Evolutionary conservation across 2,329 filamentous ascomycete genomes (phyloP).

Genomic region (Monilinia fructigena): DNA sequence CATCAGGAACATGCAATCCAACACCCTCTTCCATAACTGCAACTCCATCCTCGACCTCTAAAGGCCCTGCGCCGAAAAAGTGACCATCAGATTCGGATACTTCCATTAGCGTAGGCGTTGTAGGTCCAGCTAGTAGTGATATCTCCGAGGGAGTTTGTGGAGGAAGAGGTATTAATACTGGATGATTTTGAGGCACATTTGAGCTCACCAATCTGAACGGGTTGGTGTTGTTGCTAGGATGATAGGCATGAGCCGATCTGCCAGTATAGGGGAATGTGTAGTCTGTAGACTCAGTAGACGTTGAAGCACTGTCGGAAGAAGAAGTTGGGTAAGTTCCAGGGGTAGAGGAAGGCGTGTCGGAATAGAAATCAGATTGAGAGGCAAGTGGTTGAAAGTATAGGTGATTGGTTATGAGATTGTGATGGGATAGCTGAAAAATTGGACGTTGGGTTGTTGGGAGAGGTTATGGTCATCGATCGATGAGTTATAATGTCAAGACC

Average conservation of each 20-base stretch:
- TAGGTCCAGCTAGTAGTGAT: slow-evolving; percentile 15
- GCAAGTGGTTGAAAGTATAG: background rate
- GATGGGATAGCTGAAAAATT: background rate
- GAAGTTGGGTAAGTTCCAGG: slow-evolving; percentile 12
- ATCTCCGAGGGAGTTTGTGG: slow-evolving; percentile 25
- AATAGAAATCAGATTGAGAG: background rate
- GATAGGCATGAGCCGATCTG: background rate
- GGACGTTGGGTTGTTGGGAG: background rate
- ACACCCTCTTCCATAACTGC: slow-evolving; percentile 58
- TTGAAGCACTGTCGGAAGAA: slow-evolving; percentile 3
- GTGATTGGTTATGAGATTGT: background rate
- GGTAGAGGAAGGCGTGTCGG: slow-evolving; percentile 6
- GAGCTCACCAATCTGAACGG: background rate
- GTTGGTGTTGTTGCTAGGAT: background rate
- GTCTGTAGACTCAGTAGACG: background rate
- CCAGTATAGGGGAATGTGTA: background rate
- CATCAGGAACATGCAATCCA: slow-evolving; percentile 47
- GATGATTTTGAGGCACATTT: background rate
- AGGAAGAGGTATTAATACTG: slow-evolving; percentile 22
- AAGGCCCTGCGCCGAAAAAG: slow-evolving; percentile 43
- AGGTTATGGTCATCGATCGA: slow-evolving; percentile 1
- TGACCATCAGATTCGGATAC: slow-evolving; percentile 39
- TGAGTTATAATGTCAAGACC: slow-evolving; percentile 26
- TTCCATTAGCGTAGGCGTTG: slow-evolving; percentile 36
- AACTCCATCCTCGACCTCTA: slow-evolving; percentile 52